These are phyloP conservation scores for Anisodus acutangulus DNA, from an alignment of 257 asterid genomes.

Conservation along the genomic window DNA sequence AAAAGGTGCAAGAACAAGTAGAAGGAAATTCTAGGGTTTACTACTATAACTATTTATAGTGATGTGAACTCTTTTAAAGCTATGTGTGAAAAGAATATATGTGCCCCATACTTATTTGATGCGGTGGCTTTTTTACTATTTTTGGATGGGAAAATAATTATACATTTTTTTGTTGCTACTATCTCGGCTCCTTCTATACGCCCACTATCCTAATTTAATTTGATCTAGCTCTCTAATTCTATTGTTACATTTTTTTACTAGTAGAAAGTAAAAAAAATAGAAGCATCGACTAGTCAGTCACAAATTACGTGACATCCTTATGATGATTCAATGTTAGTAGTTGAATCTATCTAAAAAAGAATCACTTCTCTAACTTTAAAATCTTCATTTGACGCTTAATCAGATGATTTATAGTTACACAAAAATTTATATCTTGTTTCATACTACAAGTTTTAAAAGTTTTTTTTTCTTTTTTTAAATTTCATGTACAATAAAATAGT, in stretches of 20 bases:
- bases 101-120: not conserved
- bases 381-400: not conserved
- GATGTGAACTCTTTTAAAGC: not conserved
- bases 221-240: too few relatives aligned
- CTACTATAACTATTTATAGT: conserved; percentile 9
- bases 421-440: too few relatives aligned
- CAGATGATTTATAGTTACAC: not conserved
- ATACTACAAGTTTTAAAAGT: not conserved
- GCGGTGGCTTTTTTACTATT: not conserved
- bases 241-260: too few relatives aligned
- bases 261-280: too few relatives aligned
- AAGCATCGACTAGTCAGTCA: too few relatives aligned
- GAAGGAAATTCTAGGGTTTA: conserved; percentile 22
- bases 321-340: too few relatives aligned
- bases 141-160: not conserved
- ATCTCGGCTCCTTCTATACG: too few relatives aligned
- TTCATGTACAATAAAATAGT: too few relatives aligned
- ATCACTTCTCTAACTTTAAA: not conserved
- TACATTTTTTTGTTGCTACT: not conserved
- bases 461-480: too few relatives aligned
- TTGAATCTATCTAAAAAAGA: too few relatives aligned
- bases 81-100: conserved; percentile 25
- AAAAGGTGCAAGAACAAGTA: not conserved
- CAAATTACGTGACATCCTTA: not conserved
- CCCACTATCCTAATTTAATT: too few relatives aligned